phyloP scores from a whole-genome alignment of 1,139 yeast genomes.

The Groenewaldozyma sp. region DNA sequence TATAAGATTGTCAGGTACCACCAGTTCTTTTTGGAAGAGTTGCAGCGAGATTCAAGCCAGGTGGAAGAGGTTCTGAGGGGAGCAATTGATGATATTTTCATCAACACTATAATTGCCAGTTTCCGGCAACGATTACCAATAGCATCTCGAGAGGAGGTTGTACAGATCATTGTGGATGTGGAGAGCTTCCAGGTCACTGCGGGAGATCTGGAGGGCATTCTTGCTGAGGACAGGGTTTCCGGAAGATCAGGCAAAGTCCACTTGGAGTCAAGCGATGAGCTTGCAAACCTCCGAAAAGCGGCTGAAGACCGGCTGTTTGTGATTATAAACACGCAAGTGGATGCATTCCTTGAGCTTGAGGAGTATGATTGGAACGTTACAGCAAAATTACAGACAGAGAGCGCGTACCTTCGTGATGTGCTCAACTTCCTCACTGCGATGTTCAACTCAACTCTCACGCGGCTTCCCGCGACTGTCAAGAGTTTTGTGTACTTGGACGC shows the following conservation, averaged over 20 bases:
- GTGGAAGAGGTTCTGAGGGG: constrained; percentile 35
- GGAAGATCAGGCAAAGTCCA: constrained; percentile 26
- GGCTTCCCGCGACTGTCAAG: constrained; percentile 68
- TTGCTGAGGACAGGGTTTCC: constrained; percentile 29
- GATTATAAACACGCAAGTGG: constrained; percentile 57
- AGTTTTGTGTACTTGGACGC: constrained; percentile 76
- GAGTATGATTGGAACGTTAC: constrained; percentile 72
- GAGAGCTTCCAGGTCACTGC: constrained; percentile 68
- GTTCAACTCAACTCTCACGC: constrained; percentile 79
- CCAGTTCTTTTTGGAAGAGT: constrained; percentile 51
- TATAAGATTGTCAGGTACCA: constrained; percentile 57
- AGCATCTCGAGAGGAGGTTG: constrained; percentile 78
- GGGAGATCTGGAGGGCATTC: constrained; percentile 34
- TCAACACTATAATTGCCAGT: constrained; percentile 61
- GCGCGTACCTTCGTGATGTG: constrained; percentile 69
- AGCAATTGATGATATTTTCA: constrained; percentile 61
- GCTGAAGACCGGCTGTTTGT: constrained; percentile 79
- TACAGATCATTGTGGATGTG: constrained; percentile 79
- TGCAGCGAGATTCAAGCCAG: constrained; percentile 44
- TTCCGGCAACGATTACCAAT: constrained; percentile 54
- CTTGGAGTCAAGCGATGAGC: constrained; percentile 46
- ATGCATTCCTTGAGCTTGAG: constrained; percentile 72
- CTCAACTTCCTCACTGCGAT: constrained; percentile 81
- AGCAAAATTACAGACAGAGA: constrained; percentile 49
- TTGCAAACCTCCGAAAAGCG: constrained; percentile 53